Evolutionary conservation across 257 asterid species (phyloP).

Genomic region (Capsicum pubescens): DNA sequence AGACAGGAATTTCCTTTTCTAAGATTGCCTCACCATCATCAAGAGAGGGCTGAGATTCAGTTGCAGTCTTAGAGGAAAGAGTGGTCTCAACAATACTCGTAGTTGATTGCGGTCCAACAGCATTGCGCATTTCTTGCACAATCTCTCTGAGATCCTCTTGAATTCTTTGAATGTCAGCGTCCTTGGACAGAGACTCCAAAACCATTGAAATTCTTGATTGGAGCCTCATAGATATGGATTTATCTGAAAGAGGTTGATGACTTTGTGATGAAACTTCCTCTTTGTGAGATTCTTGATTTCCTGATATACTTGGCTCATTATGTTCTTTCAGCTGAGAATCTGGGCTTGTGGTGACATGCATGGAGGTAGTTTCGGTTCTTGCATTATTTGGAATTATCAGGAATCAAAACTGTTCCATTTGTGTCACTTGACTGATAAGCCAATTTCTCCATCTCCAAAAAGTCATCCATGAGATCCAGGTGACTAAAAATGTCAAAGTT

Average conservation of each 20-base stretch:
- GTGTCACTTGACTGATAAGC: too few relatives aligned
- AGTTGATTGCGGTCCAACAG: constrained; percentile 42
- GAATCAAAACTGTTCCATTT: too few relatives aligned
- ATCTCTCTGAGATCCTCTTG: constrained; percentile 55
- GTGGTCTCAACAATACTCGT: constrained; percentile 41
- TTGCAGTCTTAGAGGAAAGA: constrained; percentile 37
- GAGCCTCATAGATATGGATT: constrained; percentile 52
- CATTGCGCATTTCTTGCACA: constrained; percentile 61
- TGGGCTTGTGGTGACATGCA: constrained; percentile 36
- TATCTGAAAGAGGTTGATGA: constrained; percentile 48
- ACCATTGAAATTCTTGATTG: constrained; percentile 64
- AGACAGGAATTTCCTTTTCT: constrained; percentile 40
- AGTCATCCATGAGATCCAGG: constrained; percentile 16
- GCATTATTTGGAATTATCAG: constrained; percentile 39
- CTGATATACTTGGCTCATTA: constrained; percentile 35
- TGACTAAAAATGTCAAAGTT: constrained; percentile 56
- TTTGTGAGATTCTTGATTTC: constrained; percentile 35
- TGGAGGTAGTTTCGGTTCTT: constrained; percentile 43
- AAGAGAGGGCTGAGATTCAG: constrained; percentile 34
- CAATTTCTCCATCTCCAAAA: too few relatives aligned
- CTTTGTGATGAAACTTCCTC: constrained; percentile 35
- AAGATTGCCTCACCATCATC: constrained; percentile 44
- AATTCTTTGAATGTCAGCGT: constrained; percentile 57
- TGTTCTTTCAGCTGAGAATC: constrained; percentile 42
- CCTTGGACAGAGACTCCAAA: constrained; percentile 60